A percentile compares a stretch with the other conserved stretches of the same genome.
Conservation (phyloP, 139 green algal genomes). For the Axilococcus clingmanii region DNA sequence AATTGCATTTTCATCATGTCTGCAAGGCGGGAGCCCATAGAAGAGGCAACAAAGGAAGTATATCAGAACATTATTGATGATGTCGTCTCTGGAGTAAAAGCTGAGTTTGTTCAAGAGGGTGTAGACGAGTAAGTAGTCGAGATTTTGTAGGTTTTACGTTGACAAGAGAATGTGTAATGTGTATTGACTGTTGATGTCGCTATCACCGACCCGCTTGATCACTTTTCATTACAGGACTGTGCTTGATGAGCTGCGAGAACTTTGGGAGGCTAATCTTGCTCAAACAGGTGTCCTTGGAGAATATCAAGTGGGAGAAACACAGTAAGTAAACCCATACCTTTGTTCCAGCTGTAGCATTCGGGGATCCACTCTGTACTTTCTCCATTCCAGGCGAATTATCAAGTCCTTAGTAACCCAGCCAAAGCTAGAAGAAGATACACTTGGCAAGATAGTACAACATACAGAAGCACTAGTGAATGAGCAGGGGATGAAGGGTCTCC, state of each 20-base stretch:
- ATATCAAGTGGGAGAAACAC: constrained; percentile 9
- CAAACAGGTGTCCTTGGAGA: constrained; percentile 34
- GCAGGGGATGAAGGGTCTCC: too few species aligned
- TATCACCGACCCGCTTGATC: neutral
- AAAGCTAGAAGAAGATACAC: too few species aligned
- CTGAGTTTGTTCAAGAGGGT: constrained; percentile 55
- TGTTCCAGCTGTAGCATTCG: too few species aligned
- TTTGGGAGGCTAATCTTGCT: constrained; percentile 46
- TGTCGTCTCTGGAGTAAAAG: constrained; percentile 47
- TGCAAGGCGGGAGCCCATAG: too few species aligned
- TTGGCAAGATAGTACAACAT: too few species aligned
- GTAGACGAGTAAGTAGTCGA: constrained; percentile 53
- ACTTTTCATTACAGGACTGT: constrained; percentile 33
- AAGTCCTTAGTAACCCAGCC: too few species aligned
- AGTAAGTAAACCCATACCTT: constrained; percentile 34
- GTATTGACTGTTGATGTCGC: neutral
- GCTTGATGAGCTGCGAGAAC: constrained; percentile 37
- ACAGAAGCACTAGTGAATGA: too few species aligned
- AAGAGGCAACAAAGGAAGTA: too few species aligned
- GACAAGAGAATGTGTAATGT: neutral
- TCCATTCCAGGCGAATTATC: too few species aligned
- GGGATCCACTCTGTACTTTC: too few species aligned
- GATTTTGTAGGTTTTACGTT: neutral
- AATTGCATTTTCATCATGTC: too few species aligned
- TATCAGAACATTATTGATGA: constrained; percentile 53